Base-by-base conservation (phyloP, 225 moss, liverwort and hornwort species). In the Bryoerythrophyllum caledonicum region DNA sequence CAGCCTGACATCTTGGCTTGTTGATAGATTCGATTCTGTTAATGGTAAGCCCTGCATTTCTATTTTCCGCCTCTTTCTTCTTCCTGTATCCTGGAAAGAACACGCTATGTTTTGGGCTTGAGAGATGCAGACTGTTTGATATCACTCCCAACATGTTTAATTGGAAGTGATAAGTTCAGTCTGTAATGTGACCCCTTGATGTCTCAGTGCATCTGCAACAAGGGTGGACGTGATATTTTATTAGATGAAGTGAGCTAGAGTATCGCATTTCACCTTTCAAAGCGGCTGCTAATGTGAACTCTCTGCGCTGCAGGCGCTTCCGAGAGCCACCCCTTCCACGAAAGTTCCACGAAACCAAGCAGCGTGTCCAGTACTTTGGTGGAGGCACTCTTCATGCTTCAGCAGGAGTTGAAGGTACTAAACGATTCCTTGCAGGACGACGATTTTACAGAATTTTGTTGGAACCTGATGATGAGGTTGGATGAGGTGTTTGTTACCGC, bases 381-480 rank as follows among this genome's bases (percentile, higher is more conserved):
- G 65, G 93, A 95, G 80, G 74, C 89, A 11, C 85, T 95, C 55
- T 83, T 83, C 51, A 75, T 85, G 77, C 84, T 99, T 68, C 95
- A 93, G 81, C 85, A 83, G 68, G 88, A 91, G 30, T 80, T 99
- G 19, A 83, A 88, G 68, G 59, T 66, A 35, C 66, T 99, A 37
- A 88, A 82, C 63, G 85, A 73, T 12, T 77, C 81, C 19, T 83
- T 99, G 66, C 90, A 93, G 72, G 82, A 84, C 38, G 84, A 84
- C 38, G 91, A 86, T 68, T 93, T 93, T 20, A 78, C 85, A 16
- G 90, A 93, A 63, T 80, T 90, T 20, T 95, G 91, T 89, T 92
- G 90, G 75, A 83, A 79, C 67, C 69, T 99, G 76, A 91, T 89
- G 35, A 72, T 67, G 65, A 82, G 68, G 53, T 81, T 99, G 91